Conservation (phyloP, 2,329 filamentous ascomycete species). For the Trichoderma sp. region DNA sequence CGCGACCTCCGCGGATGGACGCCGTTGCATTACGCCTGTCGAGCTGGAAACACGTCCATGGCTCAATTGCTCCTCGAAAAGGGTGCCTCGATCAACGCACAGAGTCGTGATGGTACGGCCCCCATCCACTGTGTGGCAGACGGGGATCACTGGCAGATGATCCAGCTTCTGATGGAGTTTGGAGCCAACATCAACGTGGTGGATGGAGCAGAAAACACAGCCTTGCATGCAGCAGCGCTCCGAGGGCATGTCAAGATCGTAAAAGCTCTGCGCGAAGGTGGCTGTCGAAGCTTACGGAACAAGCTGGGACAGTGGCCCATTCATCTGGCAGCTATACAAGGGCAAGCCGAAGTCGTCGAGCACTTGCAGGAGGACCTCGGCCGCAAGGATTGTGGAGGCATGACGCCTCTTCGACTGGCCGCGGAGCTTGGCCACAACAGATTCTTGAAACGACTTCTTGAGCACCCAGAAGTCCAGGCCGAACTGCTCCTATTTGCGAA, state of each 20-base stretch:
- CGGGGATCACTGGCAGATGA: neutral
- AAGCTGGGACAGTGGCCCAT: neutral
- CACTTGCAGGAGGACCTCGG: neutral
- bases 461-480: neutral
- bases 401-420: neutral
- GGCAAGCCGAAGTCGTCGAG: neutral
- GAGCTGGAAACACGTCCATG: neutral
- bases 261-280: neutral
- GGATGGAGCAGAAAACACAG: neutral
- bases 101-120: constrained; percentile 1
- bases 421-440: neutral
- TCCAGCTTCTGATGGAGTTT: neutral
- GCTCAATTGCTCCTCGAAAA: constrained; percentile 1
- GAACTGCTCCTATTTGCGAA: neutral
- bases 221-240: neutral
- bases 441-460: neutral
- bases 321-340: constrained; percentile 1
- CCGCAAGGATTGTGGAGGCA: neutral
- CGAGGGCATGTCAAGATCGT: neutral
- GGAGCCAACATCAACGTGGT: neutral
- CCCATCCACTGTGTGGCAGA: constrained; percentile 13
- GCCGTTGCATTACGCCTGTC: constrained; percentile 19
- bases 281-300: neutral
- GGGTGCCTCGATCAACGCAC: neutral
- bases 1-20: constrained; percentile 6